Percentiles rank a stretch among this genome's conserved stretches.
Evolutionary conservation across 495 filamentous ascomycete species (phyloP).

Genomic region (Talaromyces adpressus): DNA sequence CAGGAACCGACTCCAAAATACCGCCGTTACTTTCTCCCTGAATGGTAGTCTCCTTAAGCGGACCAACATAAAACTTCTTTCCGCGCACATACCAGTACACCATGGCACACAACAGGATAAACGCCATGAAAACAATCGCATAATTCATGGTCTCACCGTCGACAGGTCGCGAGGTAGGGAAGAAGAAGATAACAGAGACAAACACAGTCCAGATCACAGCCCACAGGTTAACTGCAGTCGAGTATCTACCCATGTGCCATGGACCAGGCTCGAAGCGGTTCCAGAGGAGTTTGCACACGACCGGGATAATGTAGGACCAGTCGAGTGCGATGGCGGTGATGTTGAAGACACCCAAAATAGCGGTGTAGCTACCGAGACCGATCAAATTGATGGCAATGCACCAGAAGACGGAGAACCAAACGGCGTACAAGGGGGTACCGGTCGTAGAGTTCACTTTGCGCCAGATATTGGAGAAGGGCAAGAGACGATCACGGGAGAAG

Average conservation of each 20-base stretch:
- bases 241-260: slow-evolving; percentile 49
- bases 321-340: slow-evolving; percentile 58
- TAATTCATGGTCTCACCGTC: slow-evolving; percentile 38
- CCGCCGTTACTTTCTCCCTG: slow-evolving; percentile 6
- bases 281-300: slow-evolving; percentile 53
- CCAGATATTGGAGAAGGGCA: slow-evolving; percentile 51
- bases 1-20: slow-evolving; percentile 21
- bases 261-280: slow-evolving; percentile 52
- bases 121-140: slow-evolving; percentile 40
- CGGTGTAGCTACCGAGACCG: slow-evolving; percentile 53
- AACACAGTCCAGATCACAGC: slow-evolving; percentile 55
- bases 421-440: slow-evolving; percentile 52
- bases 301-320: slow-evolving; percentile 55
- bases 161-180: slow-evolving; percentile 50
- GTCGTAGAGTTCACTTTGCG: slow-evolving; percentile 44
- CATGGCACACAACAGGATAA: slow-evolving; percentile 34
- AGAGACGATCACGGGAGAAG: slow-evolving; percentile 51
- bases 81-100: slow-evolving; percentile 47
- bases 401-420: slow-evolving; percentile 51
- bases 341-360: slow-evolving; percentile 58
- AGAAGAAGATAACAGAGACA: slow-evolving; percentile 53
- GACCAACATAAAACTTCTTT: slow-evolving; percentile 44
- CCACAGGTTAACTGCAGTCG: slow-evolving; percentile 40
- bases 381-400: slow-evolving; percentile 57
- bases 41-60: slow-evolving; percentile 32